phyloP scores from a whole-genome alignment of 148 eudicot genomes.

The Beta vulgaris region DNA sequence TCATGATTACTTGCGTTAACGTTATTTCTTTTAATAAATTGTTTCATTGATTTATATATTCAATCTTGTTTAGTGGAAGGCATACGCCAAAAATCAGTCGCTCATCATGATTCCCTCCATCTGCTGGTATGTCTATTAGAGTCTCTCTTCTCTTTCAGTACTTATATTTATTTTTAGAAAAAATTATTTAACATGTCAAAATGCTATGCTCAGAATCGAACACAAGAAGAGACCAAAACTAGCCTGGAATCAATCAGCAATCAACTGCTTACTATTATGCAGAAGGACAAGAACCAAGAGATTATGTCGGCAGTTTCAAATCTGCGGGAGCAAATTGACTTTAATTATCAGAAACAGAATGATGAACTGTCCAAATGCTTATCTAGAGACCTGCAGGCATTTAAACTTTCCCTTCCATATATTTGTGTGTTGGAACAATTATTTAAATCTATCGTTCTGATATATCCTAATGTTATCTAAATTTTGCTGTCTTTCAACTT shows the following conservation, averaged over 20 bases:
- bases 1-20: neutral
- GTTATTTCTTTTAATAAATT: neutral
- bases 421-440: too few relatives aligned
- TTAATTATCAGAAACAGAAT: constrained; percentile 39
- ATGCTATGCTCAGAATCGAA: constrained; percentile 51
- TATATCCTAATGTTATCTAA: neutral
- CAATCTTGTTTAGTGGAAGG: constrained; percentile 58
- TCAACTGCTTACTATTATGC: constrained; percentile 41
- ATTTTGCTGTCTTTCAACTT: neutral
- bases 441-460: neutral
- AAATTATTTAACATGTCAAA: constrained; percentile 10
- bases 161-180: neutral
- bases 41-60: constrained; percentile 2
- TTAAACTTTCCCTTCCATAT: constrained; percentile 15
- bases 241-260: constrained; percentile 50
- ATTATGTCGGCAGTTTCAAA: constrained; percentile 40
- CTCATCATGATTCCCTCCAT: constrained; percentile 62
- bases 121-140: constrained; percentile 46
- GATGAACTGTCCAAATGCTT: constrained; percentile 49
- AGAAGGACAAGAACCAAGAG: constrained; percentile 51
- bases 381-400: constrained; percentile 66
- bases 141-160: constrained; percentile 7
- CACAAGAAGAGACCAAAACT: constrained; percentile 60
- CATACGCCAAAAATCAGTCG: constrained; percentile 65
- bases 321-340: constrained; percentile 55